Conservation (phyloP, 441 rosid species). For the Croton setiger region DNA sequence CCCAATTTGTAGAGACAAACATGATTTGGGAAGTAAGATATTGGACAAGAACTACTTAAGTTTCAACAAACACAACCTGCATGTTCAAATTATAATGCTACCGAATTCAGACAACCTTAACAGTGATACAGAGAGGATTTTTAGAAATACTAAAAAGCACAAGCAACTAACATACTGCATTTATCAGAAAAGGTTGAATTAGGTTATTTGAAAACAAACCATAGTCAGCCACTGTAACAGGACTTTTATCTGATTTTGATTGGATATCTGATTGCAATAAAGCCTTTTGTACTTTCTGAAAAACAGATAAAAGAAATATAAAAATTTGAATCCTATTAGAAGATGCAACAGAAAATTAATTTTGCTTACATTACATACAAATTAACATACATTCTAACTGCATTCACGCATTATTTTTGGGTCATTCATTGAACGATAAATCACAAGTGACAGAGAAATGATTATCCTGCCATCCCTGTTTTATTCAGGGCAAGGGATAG, state of each 20-base stretch:
- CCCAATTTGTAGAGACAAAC: background rate
- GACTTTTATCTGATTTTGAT: slow-evolving; percentile 76
- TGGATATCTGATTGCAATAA: slow-evolving; percentile 80
- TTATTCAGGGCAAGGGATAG: too few relatives aligned
- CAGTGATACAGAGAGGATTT: background rate
- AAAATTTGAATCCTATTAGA: background rate
- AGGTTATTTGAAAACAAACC: slow-evolving; percentile 41
- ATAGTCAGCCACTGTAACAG: slow-evolving; percentile 96
- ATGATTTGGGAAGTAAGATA: background rate
- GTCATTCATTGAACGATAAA: too few relatives aligned
- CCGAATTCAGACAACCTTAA: background rate
- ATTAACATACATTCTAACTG: too few relatives aligned
- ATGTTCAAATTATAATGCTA: background rate
- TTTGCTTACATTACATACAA: too few relatives aligned
- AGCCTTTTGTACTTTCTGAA: slow-evolving; percentile 78
- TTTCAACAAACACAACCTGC: background rate
- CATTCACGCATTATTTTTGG: too few relatives aligned
- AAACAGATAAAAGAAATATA: slow-evolving; percentile 8
- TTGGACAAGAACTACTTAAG: background rate
- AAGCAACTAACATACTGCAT: background rate
- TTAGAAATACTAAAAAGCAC: background rate
- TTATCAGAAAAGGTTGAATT: background rate
- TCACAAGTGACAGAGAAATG: too few relatives aligned
- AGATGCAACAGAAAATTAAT: slow-evolving; percentile 1
- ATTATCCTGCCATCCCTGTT: too few relatives aligned